A percentile compares a stretch with the other conserved stretches of the same genome.
phyloP scores from a whole-genome alignment of 225 moss, liverwort and hornwort species.

The Sphagnum contortum region DNA sequence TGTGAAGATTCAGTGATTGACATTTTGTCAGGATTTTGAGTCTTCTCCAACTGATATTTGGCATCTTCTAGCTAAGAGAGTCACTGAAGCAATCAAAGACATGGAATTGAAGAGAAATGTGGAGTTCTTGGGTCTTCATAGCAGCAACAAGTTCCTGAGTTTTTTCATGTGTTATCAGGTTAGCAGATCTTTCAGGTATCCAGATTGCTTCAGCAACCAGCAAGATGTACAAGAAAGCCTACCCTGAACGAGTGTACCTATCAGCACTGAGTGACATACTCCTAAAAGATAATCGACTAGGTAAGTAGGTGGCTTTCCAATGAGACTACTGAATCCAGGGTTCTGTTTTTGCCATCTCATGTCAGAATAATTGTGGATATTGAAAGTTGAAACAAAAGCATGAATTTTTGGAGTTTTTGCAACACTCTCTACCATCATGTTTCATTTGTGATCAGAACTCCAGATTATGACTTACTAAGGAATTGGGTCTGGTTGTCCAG shows the following conservation, averaged over 20 bases:
- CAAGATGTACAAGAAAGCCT: constrained; percentile 32
- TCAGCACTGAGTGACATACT: constrained; percentile 30
- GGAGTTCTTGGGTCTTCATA: no score
- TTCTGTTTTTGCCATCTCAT: no score
- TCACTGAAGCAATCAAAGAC: no score
- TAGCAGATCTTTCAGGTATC: constrained; percentile 64
- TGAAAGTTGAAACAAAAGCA: not conserved
- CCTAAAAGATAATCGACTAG: constrained; percentile 47
- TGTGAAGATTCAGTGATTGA: no score
- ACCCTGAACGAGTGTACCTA: constrained; percentile 34
- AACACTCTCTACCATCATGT: not conserved
- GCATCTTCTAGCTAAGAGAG: no score
- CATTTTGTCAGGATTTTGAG: no score
- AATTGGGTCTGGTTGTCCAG: no score
- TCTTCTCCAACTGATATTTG: no score
- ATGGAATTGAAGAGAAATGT: no score
- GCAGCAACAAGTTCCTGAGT: not conserved
- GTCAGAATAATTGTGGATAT: no score
- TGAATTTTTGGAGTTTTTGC: not conserved
- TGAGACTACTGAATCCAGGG: not conserved
- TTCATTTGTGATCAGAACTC: no score
- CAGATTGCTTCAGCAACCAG: constrained; percentile 33
- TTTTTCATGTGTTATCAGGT: constrained; percentile 20
- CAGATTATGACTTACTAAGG: no score
- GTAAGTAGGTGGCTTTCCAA: constrained; percentile 17